Conservation (phyloP, 257 asterid species). For the Solanum tacnaense region DNA sequence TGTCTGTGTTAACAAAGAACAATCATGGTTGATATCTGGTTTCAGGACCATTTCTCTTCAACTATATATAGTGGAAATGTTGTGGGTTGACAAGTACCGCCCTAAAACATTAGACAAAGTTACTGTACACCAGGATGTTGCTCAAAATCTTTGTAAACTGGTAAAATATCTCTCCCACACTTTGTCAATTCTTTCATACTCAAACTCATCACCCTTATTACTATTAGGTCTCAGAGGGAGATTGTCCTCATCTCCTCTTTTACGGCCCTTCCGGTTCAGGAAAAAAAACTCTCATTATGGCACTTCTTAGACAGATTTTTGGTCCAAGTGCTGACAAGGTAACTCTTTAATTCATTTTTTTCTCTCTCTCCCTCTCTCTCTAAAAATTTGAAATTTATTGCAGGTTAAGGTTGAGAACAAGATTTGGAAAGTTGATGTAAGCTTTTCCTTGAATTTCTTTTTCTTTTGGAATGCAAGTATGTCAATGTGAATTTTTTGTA, state of each 20-base stretch:
- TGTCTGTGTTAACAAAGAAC: background rate
- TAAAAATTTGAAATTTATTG: conserved; percentile 6
- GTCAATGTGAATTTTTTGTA: background rate
- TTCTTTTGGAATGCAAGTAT: background rate
- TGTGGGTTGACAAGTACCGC: conserved; percentile 96
- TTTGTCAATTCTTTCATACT: background rate
- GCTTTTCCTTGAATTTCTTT: conserved; percentile 11
- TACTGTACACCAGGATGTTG: conserved; percentile 68
- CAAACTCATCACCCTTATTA: background rate
- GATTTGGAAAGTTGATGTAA: conserved; percentile 91
- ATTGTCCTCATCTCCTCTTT: conserved; percentile 92
- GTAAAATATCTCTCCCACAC: conserved; percentile 13
- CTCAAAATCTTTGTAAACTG: conserved; percentile 82
- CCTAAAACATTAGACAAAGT: conserved; percentile 93
- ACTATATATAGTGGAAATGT: conserved; percentile 29
- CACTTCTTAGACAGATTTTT: conserved; percentile 85
- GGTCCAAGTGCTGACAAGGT: conserved; percentile 96
- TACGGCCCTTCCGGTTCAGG: conserved; percentile 97
- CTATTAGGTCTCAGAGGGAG: conserved; percentile 75
- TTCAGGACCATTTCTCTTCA: background rate
- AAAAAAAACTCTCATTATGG: conserved; percentile 95
- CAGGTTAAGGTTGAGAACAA: conserved; percentile 95
- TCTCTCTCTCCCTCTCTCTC: too few relatives aligned
- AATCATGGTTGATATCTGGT: background rate
- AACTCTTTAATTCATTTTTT: background rate